These are phyloP conservation scores for Cicer arietinum DNA, from an alignment of 306 rosid genomes.

Conservation along the genomic window DNA sequence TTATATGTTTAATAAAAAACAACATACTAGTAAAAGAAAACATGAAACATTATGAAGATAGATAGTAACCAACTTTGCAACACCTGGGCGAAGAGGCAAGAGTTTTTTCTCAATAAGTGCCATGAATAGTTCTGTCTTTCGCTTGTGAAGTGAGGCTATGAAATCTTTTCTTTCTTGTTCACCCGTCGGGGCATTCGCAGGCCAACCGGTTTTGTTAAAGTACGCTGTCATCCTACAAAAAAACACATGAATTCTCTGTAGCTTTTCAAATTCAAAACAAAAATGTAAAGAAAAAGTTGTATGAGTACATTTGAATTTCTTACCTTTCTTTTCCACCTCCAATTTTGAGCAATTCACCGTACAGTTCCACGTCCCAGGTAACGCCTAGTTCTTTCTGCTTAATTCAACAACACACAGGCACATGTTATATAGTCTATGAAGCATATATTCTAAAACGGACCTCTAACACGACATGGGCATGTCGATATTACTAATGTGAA, in stretches of 20 bases:
- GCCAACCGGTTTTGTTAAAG: slow-evolving; percentile 95
- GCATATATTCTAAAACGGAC: no score
- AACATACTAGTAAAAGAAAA: no score
- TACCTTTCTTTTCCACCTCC: slow-evolving; percentile 99
- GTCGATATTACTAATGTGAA: no score
- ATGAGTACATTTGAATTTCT: not conserved
- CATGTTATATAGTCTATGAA: not conserved
- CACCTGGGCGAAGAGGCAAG: slow-evolving; percentile 97
- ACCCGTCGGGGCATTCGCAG: slow-evolving; percentile 73
- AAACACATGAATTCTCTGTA: slow-evolving; percentile 3
- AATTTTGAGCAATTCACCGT: slow-evolving; percentile 93
- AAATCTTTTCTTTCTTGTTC: slow-evolving; percentile 84
- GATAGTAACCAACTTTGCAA: slow-evolving; percentile 81
- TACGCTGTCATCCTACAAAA: slow-evolving; percentile 87
- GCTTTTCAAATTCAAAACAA: slow-evolving; percentile 33
- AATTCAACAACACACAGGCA: slow-evolving; percentile 5
- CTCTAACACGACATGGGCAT: no score
- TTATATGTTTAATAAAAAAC: slow-evolving; percentile 3
- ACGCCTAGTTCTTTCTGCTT: slow-evolving; percentile 83
- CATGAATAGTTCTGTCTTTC: slow-evolving; percentile 93
- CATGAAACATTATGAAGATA: slow-evolving; percentile 6
- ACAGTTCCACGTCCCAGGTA: slow-evolving; percentile 94
- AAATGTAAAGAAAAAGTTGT: not conserved
- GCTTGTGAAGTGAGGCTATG: slow-evolving; percentile 91
- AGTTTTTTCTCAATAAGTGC: slow-evolving; percentile 89